Evolutionary conservation across 192 early-diverging fungal genomes (phyloP), one percentile per base, ranked within the genome.

Genomic region (Borealophlyctis nickersoniae): DNA sequence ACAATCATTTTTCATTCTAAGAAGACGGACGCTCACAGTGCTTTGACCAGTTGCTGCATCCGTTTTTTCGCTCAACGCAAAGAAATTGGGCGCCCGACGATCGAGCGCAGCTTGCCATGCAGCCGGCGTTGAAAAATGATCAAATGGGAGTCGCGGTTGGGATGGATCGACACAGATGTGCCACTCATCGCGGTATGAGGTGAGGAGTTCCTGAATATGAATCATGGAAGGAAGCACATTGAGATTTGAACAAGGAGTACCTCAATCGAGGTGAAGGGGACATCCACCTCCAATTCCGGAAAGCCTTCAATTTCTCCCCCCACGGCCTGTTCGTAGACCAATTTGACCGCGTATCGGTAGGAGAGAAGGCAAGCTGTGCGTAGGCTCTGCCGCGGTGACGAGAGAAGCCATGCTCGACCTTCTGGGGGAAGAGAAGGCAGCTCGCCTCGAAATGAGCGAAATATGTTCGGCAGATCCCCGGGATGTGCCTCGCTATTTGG

Each of bases 161-260:
- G 71, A 61, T 2, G 71, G 71, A 60, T 73, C 71, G 5, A 54
- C 23, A 36, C 60, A 53, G 29, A 56, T 63, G 27, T 63, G 61
- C n/a, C 54, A 49, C 35, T 24, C 24, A n/a, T 49, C 28, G 35
- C 45, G 52, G 34, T 56, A 65, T 1, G 32, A 32, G 16, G 32
- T 56, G 24, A 65, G 31, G 4, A 30, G n/a, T 2, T 52, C 39
- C 63, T 65, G 51, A 22, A 22, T 16, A 14, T 3, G 27, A 9
- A 54, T 48, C 1, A 52, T 27, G 28, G 49, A 49, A 16, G 30
- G 23, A 29, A 69, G 31, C 55, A 52, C 34, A 33, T 36, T 22
- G 16, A 54, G 54, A 23, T 13, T 33, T 4, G 23, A 28, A 28
- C 36, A 22, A 23, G 26, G 16, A 14, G 60, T n/a, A n/a, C n/a